phyloP scores from a whole-genome alignment of 1,139 yeast genomes.

The Yamadazyma oceani region DNA sequence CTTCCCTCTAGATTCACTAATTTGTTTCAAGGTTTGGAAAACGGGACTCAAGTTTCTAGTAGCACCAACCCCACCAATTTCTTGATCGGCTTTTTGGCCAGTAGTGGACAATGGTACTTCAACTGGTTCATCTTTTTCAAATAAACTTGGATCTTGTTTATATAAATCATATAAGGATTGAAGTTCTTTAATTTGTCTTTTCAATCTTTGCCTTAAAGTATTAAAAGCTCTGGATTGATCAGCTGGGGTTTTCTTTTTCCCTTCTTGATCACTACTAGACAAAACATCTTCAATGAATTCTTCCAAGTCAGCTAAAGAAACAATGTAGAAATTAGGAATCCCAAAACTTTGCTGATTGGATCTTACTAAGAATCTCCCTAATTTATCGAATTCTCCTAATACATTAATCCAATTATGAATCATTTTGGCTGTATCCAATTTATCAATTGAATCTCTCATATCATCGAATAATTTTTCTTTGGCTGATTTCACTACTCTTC shows the following conservation, averaged over 20 bases:
- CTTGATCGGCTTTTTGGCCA: constrained; percentile 21
- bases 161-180: constrained; percentile 58
- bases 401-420: constrained; percentile 81
- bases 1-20: constrained; percentile 92
- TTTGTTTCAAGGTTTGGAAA: constrained; percentile 70
- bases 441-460: constrained; percentile 64
- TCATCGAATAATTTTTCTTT: constrained; percentile 92
- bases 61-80: constrained; percentile 17
- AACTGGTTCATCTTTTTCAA: constrained; percentile 54
- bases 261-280: constrained; percentile 55
- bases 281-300: constrained; percentile 60
- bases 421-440: constrained; percentile 69
- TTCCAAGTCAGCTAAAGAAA: constrained; percentile 70
- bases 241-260: constrained; percentile 75
- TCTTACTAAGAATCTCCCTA: constrained; percentile 64
- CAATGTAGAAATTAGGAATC: constrained; percentile 72
- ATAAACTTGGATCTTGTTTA: constrained; percentile 70
- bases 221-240: constrained; percentile 85
- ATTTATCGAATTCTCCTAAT: constrained; percentile 74
- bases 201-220: constrained; percentile 84
- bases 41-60: constrained; percentile 46
- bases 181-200: constrained; percentile 72
- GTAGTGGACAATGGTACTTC: constrained; percentile 24
- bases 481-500: constrained; percentile 88
- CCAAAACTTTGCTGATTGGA: constrained; percentile 72